These are phyloP conservation scores for Marchantia polymorpha DNA, from an alignment of 225 moss, liverwort and hornwort genomes.

Conservation along the genomic window DNA sequence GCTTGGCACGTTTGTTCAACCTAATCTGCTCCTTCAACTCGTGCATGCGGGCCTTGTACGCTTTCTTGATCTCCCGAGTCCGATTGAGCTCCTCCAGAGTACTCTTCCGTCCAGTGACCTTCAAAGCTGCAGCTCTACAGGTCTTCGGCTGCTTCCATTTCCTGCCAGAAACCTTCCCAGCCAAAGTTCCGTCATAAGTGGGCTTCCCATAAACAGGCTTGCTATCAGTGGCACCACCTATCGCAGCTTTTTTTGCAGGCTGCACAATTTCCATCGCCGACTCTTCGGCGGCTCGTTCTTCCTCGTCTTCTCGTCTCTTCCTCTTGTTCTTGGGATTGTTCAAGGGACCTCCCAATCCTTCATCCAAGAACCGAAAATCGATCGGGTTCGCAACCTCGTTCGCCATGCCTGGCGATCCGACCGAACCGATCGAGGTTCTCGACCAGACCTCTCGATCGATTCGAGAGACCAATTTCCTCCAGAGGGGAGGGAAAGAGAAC, in stretches of 20 bases:
- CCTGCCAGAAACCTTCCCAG: slow-evolving; percentile 83
- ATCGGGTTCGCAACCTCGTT: slow-evolving; percentile 49
- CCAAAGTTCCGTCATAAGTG: slow-evolving; percentile 76
- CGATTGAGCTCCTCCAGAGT: slow-evolving; percentile 77
- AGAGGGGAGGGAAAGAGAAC: too few relatives aligned
- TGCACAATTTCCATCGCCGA: slow-evolving; percentile 49
- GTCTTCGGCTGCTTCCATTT: slow-evolving; percentile 82
- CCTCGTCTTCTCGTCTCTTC: slow-evolving; percentile 45
- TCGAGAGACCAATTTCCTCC: too few relatives aligned
- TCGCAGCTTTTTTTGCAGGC: slow-evolving; percentile 63
- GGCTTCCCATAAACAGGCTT: slow-evolving; percentile 68
- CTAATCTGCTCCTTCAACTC: slow-evolving; percentile 93
- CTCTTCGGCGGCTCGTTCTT: slow-evolving; percentile 26
- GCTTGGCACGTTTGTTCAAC: slow-evolving; percentile 72
- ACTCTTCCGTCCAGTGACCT: slow-evolving; percentile 63
- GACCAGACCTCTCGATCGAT: too few relatives aligned
- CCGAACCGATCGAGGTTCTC: neutral
- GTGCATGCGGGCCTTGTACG: slow-evolving; percentile 72
- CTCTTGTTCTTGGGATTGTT: slow-evolving; percentile 73
- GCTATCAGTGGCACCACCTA: slow-evolving; percentile 55
- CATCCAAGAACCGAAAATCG: slow-evolving; percentile 90
- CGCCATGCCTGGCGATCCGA: slow-evolving; percentile 21
- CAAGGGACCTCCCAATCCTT: slow-evolving; percentile 86
- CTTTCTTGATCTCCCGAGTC: slow-evolving; percentile 71
- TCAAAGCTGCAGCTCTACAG: slow-evolving; percentile 67